These are phyloP conservation scores for Kodamaea sagamina DNA, from an alignment of 805 yeast species.

Conservation along the genomic window DNA sequence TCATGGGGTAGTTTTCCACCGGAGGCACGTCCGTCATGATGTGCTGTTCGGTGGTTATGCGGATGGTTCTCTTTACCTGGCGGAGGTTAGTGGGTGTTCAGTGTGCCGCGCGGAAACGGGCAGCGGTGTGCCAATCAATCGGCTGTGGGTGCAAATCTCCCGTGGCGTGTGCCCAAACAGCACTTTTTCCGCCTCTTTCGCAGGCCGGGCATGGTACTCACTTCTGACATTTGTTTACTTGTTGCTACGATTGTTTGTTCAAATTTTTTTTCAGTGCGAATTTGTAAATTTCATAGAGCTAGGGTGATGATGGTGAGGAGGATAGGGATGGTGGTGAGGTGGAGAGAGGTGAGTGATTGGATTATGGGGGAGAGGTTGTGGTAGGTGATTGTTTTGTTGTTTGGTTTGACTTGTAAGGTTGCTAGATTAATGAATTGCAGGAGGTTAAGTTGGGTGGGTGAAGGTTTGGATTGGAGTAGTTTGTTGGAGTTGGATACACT, in stretches of 20 bases:
- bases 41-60: constrained; percentile 84
- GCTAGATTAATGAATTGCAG: too few species aligned
- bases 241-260: constrained; percentile 4
- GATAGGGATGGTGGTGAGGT: neutral
- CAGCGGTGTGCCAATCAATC: too few species aligned
- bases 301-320: neutral
- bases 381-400: too few species aligned
- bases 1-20: constrained; percentile 90
- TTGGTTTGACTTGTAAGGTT: too few species aligned
- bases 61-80: constrained; percentile 78
- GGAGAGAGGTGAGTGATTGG: neutral
- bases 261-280: constrained; percentile 7
- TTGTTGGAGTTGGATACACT: too few species aligned
- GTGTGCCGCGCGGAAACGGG: too few species aligned
- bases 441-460: too few species aligned
- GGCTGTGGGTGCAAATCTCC: too few species aligned
- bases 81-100: constrained; percentile 10
- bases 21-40: constrained; percentile 78
- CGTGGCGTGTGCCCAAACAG: too few species aligned
- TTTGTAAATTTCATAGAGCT: neutral
- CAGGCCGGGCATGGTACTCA: constrained; percentile 8
- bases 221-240: constrained; percentile 8
- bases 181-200: too few species aligned
- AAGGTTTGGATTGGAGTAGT: too few species aligned
- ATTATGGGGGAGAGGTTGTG: too few species aligned